phyloP scores from a whole-genome alignment of 2,329 filamentous ascomycete species.

The Alternaria postmessia region DNA sequence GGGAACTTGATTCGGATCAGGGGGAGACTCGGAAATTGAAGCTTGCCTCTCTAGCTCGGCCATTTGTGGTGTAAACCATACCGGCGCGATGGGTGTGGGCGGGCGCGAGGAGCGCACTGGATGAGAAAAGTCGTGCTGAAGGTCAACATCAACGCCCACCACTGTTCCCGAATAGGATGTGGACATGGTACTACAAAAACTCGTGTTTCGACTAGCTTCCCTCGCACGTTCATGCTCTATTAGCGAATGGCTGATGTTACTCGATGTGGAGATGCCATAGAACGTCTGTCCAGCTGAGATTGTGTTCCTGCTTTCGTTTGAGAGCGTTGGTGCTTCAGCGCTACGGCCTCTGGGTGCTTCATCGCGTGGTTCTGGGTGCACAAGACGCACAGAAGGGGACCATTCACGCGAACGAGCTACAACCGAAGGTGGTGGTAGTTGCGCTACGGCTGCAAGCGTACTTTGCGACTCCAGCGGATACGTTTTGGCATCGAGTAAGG shows the following conservation, averaged over 20 bases:
- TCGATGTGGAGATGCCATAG: conserved; percentile 32
- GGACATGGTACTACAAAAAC: conserved; percentile 46
- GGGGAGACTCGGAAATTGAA: conserved; percentile 18
- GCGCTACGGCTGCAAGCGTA: conserved; percentile 12
- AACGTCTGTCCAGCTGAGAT: conserved; percentile 31
- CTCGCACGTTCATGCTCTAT: conserved; percentile 25
- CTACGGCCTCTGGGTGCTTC: conserved; percentile 22
- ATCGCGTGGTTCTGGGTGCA: conserved; percentile 33
- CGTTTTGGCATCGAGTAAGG: conserved; percentile 7
- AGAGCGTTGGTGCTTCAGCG: conserved; percentile 19
- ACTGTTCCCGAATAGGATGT: conserved; percentile 47
- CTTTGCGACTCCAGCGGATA: conserved; percentile 6
- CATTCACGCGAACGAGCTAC: conserved; percentile 25
- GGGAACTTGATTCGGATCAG: conserved; percentile 8
- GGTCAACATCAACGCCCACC: conserved; percentile 47
- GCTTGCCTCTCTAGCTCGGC: conserved; percentile 29
- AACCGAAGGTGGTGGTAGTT: conserved; percentile 18
- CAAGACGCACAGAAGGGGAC: conserved; percentile 25
- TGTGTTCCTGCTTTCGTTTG: conserved; percentile 29
- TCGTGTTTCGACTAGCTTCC: conserved; percentile 36
- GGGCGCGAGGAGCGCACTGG: conserved; percentile 30
- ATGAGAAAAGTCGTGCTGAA: conserved; percentile 32
- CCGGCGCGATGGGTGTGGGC: conserved; percentile 30
- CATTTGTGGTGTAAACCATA: conserved; percentile 39
- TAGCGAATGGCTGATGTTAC: conserved; percentile 27